Conservation (phyloP, 2,329 filamentous ascomycete species). For the Xylaria sp. region DNA sequence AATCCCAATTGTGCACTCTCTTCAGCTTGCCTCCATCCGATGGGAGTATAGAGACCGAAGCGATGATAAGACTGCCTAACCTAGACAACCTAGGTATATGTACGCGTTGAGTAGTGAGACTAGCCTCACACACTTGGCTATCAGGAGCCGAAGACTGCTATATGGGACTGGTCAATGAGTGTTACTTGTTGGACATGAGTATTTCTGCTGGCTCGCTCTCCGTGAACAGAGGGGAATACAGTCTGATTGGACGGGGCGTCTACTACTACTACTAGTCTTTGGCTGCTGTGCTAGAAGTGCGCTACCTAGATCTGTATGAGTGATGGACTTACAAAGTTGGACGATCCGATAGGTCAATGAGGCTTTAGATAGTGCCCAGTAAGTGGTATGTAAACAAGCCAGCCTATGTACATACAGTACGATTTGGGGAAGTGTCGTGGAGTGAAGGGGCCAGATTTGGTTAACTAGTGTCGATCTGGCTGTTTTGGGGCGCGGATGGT, state of each 20-base stretch:
- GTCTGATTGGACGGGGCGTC: constrained; percentile 21
- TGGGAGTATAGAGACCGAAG: background rate
- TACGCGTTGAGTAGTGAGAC: background rate
- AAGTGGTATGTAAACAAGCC: background rate
- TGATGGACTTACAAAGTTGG: background rate
- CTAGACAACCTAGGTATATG: too few species aligned
- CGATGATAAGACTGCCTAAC: background rate
- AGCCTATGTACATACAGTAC: background rate
- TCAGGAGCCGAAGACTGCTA: background rate
- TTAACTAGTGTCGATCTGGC: background rate
- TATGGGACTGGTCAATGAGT: background rate
- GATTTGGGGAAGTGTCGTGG: background rate
- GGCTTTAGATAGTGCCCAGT: background rate
- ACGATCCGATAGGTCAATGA: constrained; percentile 12
- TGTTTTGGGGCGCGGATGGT: background rate
- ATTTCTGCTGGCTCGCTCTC: constrained; percentile 15
- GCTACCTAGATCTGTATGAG: constrained; percentile 1
- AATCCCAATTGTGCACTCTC: background rate
- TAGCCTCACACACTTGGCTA: constrained; percentile 8
- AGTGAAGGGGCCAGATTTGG: background rate
- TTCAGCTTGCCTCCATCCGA: constrained; percentile 1
- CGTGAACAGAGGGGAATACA: background rate
- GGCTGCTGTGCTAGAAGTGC: background rate
- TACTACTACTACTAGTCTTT: background rate
- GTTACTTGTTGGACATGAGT: background rate